Percentiles rank a stretch among this genome's conserved stretches.
Evolutionary conservation across 495 filamentous ascomycete genomes (phyloP).

Genomic region (Aspergillus affinis): DNA sequence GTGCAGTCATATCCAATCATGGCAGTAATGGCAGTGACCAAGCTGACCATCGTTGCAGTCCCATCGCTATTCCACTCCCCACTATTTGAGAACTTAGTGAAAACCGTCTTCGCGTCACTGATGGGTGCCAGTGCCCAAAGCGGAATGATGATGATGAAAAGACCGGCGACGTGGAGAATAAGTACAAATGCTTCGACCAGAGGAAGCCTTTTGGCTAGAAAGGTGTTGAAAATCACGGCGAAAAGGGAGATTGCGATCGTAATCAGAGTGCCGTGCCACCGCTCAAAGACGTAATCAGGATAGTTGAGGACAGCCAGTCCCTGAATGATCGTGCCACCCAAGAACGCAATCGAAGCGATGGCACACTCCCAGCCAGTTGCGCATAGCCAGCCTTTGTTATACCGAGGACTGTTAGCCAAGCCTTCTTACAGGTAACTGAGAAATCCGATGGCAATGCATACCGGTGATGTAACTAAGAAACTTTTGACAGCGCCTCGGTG

Average conservation of each 20-base stretch:
- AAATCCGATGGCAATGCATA: slow-evolving; percentile 6
- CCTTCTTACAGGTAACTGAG: background rate
- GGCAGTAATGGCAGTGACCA: slow-evolving; percentile 49
- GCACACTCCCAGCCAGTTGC: slow-evolving; percentile 61
- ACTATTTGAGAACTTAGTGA: slow-evolving; percentile 52
- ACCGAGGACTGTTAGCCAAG: background rate
- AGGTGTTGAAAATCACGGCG: slow-evolving; percentile 56
- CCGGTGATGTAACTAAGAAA: slow-evolving; percentile 61
- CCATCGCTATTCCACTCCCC: slow-evolving; percentile 56
- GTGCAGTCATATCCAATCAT: slow-evolving; percentile 58
- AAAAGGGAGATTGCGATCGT: slow-evolving; percentile 51
- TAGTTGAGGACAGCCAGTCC: slow-evolving; percentile 56
- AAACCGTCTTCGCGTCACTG: slow-evolving; percentile 47
- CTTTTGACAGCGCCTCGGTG: slow-evolving; percentile 51
- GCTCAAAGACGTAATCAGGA: slow-evolving; percentile 42
- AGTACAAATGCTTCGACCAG: slow-evolving; percentile 59
- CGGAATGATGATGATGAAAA: slow-evolving; percentile 62
- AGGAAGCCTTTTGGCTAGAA: slow-evolving; percentile 52
- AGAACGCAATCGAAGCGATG: slow-evolving; percentile 52
- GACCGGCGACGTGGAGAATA: slow-evolving; percentile 60
- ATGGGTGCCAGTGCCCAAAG: slow-evolving; percentile 54
- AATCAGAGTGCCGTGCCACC: slow-evolving; percentile 63
- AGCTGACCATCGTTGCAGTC: slow-evolving; percentile 54
- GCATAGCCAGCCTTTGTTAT: slow-evolving; percentile 55
- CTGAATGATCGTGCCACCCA: slow-evolving; percentile 59